These are phyloP conservation scores for Podaxis mareebaensis DNA, from an alignment of 768 basidiomycete genomes.

Conservation along the genomic window DNA sequence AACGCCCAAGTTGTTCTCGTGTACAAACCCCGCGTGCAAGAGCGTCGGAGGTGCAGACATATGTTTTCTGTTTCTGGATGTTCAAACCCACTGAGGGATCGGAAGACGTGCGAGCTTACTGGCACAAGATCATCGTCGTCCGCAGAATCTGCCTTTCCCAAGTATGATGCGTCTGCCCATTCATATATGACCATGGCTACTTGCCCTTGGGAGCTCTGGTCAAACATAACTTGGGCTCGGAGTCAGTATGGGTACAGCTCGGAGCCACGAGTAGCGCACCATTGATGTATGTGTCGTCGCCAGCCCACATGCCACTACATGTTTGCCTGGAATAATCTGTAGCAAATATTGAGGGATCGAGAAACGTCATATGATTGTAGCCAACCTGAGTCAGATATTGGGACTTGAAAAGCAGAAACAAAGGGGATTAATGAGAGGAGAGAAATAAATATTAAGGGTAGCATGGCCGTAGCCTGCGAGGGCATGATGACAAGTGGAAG, in stretches of 20 bases:
- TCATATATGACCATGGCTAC: conserved; percentile 95
- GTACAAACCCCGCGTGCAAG: conserved; percentile 72
- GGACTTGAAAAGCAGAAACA: conserved; percentile 56
- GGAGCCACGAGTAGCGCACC: conserved; percentile 43
- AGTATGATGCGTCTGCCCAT: conserved; percentile 84
- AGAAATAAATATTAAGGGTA: conserved; percentile 23
- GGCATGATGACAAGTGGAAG: conserved; percentile 25
- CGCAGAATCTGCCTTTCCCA: conserved; percentile 60
- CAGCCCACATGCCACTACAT: conserved; percentile 95
- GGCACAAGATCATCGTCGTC: conserved; percentile 57
- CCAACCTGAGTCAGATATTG: conserved; percentile 63
- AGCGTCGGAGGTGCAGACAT: conserved; percentile 87
- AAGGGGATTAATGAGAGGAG: conserved; percentile 33
- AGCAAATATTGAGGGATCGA: conserved; percentile 15
- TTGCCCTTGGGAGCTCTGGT: conserved; percentile 76
- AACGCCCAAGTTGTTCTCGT: conserved; percentile 73
- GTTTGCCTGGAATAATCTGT: conserved; percentile 82
- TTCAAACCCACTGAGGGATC: conserved; percentile 13
- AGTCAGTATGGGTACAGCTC: not conserved
- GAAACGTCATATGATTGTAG: conserved; percentile 1
- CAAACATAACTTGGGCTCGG: conserved; percentile 66
- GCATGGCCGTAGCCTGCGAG: conserved; percentile 23
- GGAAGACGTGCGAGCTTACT: conserved; percentile 46
- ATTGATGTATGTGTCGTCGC: conserved; percentile 77
- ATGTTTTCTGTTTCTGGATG: conserved; percentile 73